Evolutionary conservation across 768 basidiomycete genomes (phyloP).

Genomic region (Tulasnella sp.): DNA sequence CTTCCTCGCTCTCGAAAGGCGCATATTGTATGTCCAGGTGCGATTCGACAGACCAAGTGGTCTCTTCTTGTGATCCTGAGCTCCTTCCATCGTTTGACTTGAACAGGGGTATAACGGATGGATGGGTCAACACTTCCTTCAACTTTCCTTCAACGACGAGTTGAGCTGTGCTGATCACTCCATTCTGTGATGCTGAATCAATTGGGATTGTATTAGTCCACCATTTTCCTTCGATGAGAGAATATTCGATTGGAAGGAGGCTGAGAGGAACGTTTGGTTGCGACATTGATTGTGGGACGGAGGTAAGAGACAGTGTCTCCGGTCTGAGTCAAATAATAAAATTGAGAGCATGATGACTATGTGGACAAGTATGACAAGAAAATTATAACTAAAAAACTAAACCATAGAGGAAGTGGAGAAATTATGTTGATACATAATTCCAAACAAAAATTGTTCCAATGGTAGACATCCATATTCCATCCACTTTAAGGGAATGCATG

Average conservation of each 20-base stretch:
- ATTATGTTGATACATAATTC: no score
- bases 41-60: neutral
- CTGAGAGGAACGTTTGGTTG: no score
- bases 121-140: slow-evolving; percentile 28
- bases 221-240: slow-evolving; percentile 15
- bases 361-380: no score
- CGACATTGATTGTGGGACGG: no score
- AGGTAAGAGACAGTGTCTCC: no score
- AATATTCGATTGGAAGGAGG: slow-evolving; percentile 9
- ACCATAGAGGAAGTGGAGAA: no score
- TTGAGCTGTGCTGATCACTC: slow-evolving; percentile 21
- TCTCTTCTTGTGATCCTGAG: neutral
- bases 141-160: slow-evolving; percentile 27
- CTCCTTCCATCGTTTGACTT: slow-evolving; percentile 10
- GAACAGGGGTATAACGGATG: slow-evolving; percentile 29
- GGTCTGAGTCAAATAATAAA: no score
- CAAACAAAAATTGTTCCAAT: no score
- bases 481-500: no score
- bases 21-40: neutral
- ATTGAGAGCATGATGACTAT: no score
- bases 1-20: slow-evolving; percentile 15
- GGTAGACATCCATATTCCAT: no score
- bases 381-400: no score
- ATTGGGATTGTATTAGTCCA: neutral
- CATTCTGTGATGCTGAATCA: neutral